Base-by-base conservation (phyloP, 2,329 filamentous ascomycete species). In the Colletotrichum chlorophyti region DNA sequence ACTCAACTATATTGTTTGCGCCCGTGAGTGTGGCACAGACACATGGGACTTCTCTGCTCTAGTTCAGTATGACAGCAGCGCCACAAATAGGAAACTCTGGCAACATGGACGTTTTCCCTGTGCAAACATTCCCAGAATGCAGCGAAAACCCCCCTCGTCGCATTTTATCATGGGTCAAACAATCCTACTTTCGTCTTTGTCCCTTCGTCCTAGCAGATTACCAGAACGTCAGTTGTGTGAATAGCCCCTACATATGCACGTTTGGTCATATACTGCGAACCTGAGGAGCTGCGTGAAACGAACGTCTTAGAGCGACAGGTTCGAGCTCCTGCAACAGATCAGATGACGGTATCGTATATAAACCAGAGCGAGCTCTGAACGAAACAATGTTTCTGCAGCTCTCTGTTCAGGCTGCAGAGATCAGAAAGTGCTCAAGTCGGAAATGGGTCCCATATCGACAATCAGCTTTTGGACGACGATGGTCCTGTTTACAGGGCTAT, bases 321-420 rank as follows among this genome's bases (percentile, higher is more conserved):
- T 27, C 24, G 38, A 60, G 38, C 51, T 32, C 42, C 52, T 19
- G 31, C 2, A 7, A 27, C 14, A 49, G 4, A 49, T 57, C 51
- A 35, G 51, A 57, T n/a, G 43, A 35, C 45, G 26, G 27, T 27
- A 50, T 29, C 21, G 27, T 49, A 57, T 60, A 60, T 45, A 43
- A 21, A 5, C 29, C 10, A 27, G 12, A 24, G 23, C n/a, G n/a
- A n/a, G n/a, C n/a, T n/a, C n/a, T n/a, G n/a, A n/a, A n/a, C n/a
- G n/a, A n/a, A n/a, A n/a, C n/a, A n/a, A n/a, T n/a, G n/a, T n/a
- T 11, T 29, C 12, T 6, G 32, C 11, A 8, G 8, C 19, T 6
- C 12, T 29, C 17, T 8, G n/a, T n/a, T n/a, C n/a, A n/a, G n/a
- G n/a, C n/a, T n/a, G n/a, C n/a, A n/a, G n/a, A n/a, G n/a, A n/a